Evolutionary conservation across 1,139 yeast species (phyloP), one percentile per base, ranked within the genome.

Genomic region (Yamadazyma oceani): DNA sequence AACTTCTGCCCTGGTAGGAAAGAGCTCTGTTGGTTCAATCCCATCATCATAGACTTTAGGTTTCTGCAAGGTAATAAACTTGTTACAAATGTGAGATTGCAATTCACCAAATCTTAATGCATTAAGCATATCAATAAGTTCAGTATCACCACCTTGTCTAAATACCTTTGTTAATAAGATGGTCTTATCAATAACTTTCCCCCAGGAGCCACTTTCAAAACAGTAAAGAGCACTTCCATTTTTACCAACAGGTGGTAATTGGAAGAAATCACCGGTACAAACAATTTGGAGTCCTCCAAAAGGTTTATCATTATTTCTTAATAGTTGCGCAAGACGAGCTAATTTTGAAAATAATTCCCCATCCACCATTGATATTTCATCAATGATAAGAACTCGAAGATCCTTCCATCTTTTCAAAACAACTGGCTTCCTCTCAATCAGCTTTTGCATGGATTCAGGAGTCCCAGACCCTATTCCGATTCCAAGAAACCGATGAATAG

Each of bases 241-340:
- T 36, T 68, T 72, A 17, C 74, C 66, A 5, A 89, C 94, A 0
- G 96, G 96, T 1, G 96, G 96, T 39, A 87, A 63, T 58, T 87
- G 96, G 58, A 80, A 86, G 53, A 87, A 87, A 57, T 87, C 96
- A 14, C 96, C 96, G 2, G 92, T 82, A 19, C 84, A 58, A 10
- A 87, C 75, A 10, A 87, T 52, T 56, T 87, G 96, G 30, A 87
- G 80, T 0, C 95, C 95, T 8, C 96, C 96, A 64, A 87, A 87
- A 0, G 87, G 86, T 32, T 46, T 51, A 6, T 44, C 40, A 26
- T 51, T 66, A n/a, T 62, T 60, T 35, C 84, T 64, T 1, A 85
- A 55, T 0, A 48, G 51, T 44, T 79, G 65, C 0, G 87, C 95
- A 29, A 86, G 60, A 14, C 58, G 60, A 42, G 85, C 83, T 38